A percentile compares a stretch with the other conserved stretches of the same genome.
phyloP scores from a whole-genome alignment of 2,329 filamentous ascomycete genomes.

The Colletotrichum plurivorum region DNA sequence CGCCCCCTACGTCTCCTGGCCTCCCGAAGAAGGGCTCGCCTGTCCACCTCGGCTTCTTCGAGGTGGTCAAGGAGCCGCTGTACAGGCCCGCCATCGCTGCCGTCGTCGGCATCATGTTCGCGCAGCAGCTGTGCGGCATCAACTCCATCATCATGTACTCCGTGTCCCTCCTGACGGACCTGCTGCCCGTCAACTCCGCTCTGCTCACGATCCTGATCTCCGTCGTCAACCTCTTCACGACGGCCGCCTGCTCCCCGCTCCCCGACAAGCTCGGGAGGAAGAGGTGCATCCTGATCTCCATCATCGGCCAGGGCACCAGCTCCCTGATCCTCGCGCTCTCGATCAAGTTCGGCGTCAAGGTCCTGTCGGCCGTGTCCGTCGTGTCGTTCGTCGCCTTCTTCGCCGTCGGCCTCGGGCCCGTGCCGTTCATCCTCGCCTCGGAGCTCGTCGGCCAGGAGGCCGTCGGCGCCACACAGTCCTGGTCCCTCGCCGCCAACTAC shows the following conservation, averaged over 20 bases:
- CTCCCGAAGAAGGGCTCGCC: conserved; percentile 42
- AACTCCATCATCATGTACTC: conserved; percentile 99
- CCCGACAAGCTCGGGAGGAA: conserved; percentile 92
- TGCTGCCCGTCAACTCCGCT: conserved; percentile 86
- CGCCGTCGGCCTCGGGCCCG: conserved; percentile 89
- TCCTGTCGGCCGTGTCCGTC: conserved; percentile 85
- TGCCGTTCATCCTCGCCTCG: conserved; percentile 93
- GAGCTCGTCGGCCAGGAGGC: conserved; percentile 93
- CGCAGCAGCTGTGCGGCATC: conserved; percentile 93
- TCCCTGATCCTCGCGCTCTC: conserved; percentile 84
- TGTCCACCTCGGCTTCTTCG: conserved; percentile 70
- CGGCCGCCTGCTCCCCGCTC: conserved; percentile 84
- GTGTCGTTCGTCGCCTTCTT: conserved; percentile 91
- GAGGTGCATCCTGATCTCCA: conserved; percentile 84
- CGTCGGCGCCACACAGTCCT: conserved; percentile 91
- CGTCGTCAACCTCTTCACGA: conserved; percentile 87
- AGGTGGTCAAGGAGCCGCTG: conserved; percentile 76
- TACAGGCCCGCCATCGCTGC: conserved; percentile 84
- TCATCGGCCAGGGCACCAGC: conserved; percentile 85
- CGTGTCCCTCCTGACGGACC: conserved; percentile 85
- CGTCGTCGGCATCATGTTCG: conserved; percentile 90
- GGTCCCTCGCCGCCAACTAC: conserved; percentile 90
- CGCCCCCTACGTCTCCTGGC: conserved; percentile 44
- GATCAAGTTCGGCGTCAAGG: conserved; percentile 79
- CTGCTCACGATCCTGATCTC: conserved; percentile 91